Conservation (phyloP, 2,329 filamentous ascomycete species). For the Claviceps sorghi region DNA sequence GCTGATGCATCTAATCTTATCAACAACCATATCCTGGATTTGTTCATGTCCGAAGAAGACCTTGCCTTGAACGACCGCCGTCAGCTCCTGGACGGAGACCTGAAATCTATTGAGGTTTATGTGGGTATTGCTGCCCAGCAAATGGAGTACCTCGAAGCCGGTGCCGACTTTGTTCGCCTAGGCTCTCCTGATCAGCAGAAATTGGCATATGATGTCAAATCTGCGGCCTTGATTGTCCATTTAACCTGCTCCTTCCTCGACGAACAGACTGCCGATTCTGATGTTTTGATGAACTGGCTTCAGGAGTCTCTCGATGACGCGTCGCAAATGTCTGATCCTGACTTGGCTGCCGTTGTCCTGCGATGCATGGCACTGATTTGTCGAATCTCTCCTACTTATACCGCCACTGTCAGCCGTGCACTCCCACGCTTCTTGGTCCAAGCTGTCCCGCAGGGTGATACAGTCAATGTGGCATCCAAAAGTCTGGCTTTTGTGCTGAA, state of each 20-base stretch:
- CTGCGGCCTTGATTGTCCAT: constrained; percentile 66
- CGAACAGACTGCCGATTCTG: constrained; percentile 65
- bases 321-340: constrained; percentile 66
- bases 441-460: constrained; percentile 52
- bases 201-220: constrained; percentile 74
- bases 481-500: constrained; percentile 71
- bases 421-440: constrained; percentile 83
- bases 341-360: constrained; percentile 62
- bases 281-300: constrained; percentile 70
- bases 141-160: constrained; percentile 74
- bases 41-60: constrained; percentile 48
- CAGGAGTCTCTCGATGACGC: constrained; percentile 68
- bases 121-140: constrained; percentile 65
- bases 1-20: constrained; percentile 45
- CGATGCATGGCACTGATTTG: constrained; percentile 73
- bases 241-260: constrained; percentile 74
- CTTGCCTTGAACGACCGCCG: constrained; percentile 22
- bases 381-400: constrained; percentile 55
- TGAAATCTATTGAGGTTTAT: constrained; percentile 45
- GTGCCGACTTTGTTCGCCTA: constrained; percentile 70
- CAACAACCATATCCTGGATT: constrained; percentile 54
- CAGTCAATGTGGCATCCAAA: constrained; percentile 64
- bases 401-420: constrained; percentile 61
- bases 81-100: constrained; percentile 34
- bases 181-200: constrained; percentile 76